Percentiles rank a stretch among this genome's conserved stretches.
These are phyloP conservation scores for Rhinocladiella similis DNA, from an alignment of 2,329 filamentous ascomycete species.

Conservation along the genomic window DNA sequence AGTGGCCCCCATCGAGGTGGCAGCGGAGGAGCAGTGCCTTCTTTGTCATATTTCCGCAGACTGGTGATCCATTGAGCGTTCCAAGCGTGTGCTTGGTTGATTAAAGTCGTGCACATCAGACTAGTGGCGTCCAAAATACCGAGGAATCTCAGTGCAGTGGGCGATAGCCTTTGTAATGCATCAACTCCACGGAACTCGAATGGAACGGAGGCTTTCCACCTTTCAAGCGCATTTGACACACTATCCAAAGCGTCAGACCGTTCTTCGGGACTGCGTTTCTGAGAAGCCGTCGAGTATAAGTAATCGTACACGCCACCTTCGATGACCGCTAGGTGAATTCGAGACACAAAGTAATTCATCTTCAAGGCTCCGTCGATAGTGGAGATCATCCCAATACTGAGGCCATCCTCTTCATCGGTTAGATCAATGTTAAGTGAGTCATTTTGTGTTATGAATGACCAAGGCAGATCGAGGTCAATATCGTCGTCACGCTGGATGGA, in stretches of 20 bases:
- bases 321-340: slow-evolving; percentile 22
- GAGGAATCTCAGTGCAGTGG: slow-evolving; percentile 6
- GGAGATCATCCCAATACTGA: slow-evolving; percentile 7
- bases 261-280: slow-evolving; percentile 16
- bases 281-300: slow-evolving; percentile 15
- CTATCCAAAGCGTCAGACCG: slow-evolving; percentile 13
- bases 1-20: slow-evolving; percentile 10
- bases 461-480: slow-evolving; percentile 29
- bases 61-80: slow-evolving; percentile 12
- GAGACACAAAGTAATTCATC: slow-evolving; percentile 20
- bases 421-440: no score
- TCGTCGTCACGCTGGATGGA: slow-evolving; percentile 39
- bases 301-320: slow-evolving; percentile 25
- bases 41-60: slow-evolving; percentile 5
- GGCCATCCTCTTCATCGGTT: not conserved
- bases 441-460: not conserved
- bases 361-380: slow-evolving; percentile 14
- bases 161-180: slow-evolving; percentile 2
- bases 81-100: slow-evolving; percentile 18
- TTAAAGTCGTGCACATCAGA: slow-evolving; percentile 13
- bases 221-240: slow-evolving; percentile 12
- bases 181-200: slow-evolving; percentile 7
- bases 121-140: slow-evolving; percentile 12
- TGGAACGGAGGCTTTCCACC: slow-evolving; percentile 19
- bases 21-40: slow-evolving; percentile 1